Evolutionary conservation across 1,284 basidiomycete genomes (phyloP), one percentile per base, ranked within the genome.

Genomic region (Moesziomyces globuligerus): DNA sequence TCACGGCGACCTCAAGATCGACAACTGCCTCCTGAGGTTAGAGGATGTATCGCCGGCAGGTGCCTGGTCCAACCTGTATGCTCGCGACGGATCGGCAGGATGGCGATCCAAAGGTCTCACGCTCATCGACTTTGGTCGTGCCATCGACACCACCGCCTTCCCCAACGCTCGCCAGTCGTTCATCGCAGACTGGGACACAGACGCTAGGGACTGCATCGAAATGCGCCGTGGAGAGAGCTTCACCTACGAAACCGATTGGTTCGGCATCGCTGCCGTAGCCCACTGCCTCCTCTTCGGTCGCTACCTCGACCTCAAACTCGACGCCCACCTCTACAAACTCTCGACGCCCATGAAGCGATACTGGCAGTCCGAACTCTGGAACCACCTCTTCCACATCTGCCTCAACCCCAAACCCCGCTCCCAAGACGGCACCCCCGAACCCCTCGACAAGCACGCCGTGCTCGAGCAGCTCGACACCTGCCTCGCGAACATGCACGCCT

Each of bases 1-100:
- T 72, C 96, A 99, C 78, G 95, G 96, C 39, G 96, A 99, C 84
- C 87, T 99, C 75, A 99, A 99, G 86, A 97, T 98, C 81, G 96
- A 99, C 85, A 99, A 99, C 84, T 97, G 94, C 81, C 87, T 99
- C 13, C 85, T 98, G 8, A 89, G 96, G 4, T 86, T 98, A 25
- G 91, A 93, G 11, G 90, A 92, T 48, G 66, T 74, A 8, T 89
- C 90, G 0, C 89, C 88, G 17, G 89, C 89, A 2, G 64, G 57
- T 17, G 83, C 86, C 0, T 94, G 95, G 91, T 87, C 89, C 2
- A 85, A 87, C 50, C 83, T 86, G 21, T 98, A 98, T 84, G 86
- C 89, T 43, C 87, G 90, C 2, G 85, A 86, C 0, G 94, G 95
- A 17, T 87, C 86, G 7, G 86, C 88, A 29, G 94, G 94, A 1